A percentile compares a stretch with the other conserved stretches of the same genome.
These are phyloP conservation scores for Nakaseomyces nivariensis DNA, from an alignment of 1,139 yeast genomes.

Conservation along the genomic window DNA sequence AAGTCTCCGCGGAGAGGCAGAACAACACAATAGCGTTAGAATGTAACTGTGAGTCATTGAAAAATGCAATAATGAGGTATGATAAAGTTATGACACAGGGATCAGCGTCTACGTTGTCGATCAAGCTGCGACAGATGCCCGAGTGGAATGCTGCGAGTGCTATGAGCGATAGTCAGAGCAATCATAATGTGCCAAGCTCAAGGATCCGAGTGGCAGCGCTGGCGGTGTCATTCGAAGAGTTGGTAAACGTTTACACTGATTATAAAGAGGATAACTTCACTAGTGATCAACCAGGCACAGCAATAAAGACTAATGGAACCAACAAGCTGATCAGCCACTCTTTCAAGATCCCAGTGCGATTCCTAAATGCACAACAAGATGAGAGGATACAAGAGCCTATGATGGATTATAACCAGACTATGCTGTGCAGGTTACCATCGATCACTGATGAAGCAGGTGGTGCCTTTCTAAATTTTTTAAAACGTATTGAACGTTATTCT, in stretches of 20 bases:
- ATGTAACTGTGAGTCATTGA: conserved; percentile 25
- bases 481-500: conserved; percentile 25
- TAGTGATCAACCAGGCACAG: conserved; percentile 5
- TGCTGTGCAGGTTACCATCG: conserved; percentile 25
- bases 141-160: conserved; percentile 18
- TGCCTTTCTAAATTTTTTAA: conserved; percentile 24
- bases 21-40: conserved; percentile 27
- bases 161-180: not conserved
- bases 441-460: conserved; percentile 23
- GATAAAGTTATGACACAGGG: conserved; percentile 24
- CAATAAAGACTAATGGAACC: conserved; percentile 5
- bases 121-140: conserved; percentile 22
- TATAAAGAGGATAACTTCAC: not conserved
- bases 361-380: conserved; percentile 25
- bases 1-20: conserved; percentile 22
- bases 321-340: conserved; percentile 24
- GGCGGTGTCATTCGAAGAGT: conserved; percentile 25
- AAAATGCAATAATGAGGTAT: conserved; percentile 24
- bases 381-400: conserved; percentile 25
- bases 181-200: not conserved
- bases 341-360: conserved; percentile 25
- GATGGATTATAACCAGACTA: conserved; percentile 18
- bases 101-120: conserved; percentile 21
- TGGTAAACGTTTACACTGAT: conserved; percentile 10
- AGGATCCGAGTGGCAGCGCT: conserved; percentile 16